Percentiles rank a stretch among this genome's conserved stretches.
Evolutionary conservation across 2,329 filamentous ascomycete species (phyloP).

Genomic region (Colletotrichum sp.): DNA sequence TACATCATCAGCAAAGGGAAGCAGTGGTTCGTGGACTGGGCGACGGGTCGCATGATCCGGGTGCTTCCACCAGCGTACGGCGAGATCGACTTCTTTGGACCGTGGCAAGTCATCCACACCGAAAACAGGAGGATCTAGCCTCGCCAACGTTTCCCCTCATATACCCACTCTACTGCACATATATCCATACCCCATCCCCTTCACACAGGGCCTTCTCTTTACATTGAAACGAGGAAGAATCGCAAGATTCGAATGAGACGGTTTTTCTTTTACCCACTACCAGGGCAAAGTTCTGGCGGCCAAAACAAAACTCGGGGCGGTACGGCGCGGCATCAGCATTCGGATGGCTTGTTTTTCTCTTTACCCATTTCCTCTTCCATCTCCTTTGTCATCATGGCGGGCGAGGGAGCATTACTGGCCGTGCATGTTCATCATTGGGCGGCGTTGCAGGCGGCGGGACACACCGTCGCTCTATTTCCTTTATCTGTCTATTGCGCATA

Average conservation of each 20-base stretch:
- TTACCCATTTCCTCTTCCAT: background rate
- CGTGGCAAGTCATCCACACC: slow-evolving; percentile 55
- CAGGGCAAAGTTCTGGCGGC: background rate
- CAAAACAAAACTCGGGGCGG: slow-evolving; percentile 17
- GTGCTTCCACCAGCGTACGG: slow-evolving; percentile 61
- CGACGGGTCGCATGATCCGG: slow-evolving; percentile 58
- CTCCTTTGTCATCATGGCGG: background rate
- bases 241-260: slow-evolving; percentile 12
- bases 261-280: background rate
- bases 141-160: background rate
- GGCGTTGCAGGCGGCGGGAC: slow-evolving; percentile 3
- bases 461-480: background rate
- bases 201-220: slow-evolving; percentile 1
- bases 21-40: slow-evolving; percentile 66
- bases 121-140: slow-evolving; percentile 52
- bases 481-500: background rate
- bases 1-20: slow-evolving; percentile 62
- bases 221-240: slow-evolving; percentile 18
- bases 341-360: background rate
- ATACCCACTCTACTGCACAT: slow-evolving; percentile 8
- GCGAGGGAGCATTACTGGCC: background rate
- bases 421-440: slow-evolving; percentile 16
- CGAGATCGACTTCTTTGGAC: slow-evolving; percentile 53
- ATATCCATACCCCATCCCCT: background rate
- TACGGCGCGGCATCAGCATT: slow-evolving; percentile 12